A percentile compares a stretch with the other conserved stretches of the same genome.
These are phyloP conservation scores for Entomortierella lignicola DNA, from an alignment of 192 early-diverging fungal species.

Conservation along the genomic window DNA sequence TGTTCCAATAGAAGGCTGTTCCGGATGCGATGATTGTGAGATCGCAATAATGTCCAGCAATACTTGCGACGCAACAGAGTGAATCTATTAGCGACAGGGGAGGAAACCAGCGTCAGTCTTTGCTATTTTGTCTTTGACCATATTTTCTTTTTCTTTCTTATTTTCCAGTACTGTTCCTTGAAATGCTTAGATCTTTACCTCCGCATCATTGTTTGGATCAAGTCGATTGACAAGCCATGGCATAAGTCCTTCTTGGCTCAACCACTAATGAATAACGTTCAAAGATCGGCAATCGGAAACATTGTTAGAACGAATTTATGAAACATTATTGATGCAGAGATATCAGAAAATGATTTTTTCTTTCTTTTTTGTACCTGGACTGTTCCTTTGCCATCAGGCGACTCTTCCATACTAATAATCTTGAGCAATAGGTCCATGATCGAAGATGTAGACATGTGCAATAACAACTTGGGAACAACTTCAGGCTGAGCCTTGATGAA, in stretches of 20 bases:
- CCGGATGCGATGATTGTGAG: slow-evolving; percentile 74
- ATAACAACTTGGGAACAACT: slow-evolving; percentile 80
- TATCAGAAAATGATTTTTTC: no score
- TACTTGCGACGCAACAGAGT: slow-evolving; percentile 85
- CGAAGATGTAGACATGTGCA: slow-evolving; percentile 87
- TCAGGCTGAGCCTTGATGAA: slow-evolving; percentile 85
- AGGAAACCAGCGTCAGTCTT: slow-evolving; percentile 5
- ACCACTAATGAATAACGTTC: slow-evolving; percentile 71
- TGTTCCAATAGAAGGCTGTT: slow-evolving; percentile 72
- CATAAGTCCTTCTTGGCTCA: slow-evolving; percentile 83
- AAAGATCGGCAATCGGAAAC: no score
- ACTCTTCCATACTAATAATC: slow-evolving; percentile 93
- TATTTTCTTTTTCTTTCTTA: no score
- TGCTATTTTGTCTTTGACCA: not conserved
- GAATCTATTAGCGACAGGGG: slow-evolving; percentile 50
- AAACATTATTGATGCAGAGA: no score
- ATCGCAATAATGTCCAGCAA: slow-evolving; percentile 88
- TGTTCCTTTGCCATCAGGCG: slow-evolving; percentile 85
- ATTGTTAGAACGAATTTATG: no score
- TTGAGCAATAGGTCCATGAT: slow-evolving; percentile 94
- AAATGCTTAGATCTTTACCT: slow-evolving; percentile 57
- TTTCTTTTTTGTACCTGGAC: slow-evolving; percentile 69
- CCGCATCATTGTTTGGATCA: slow-evolving; percentile 82
- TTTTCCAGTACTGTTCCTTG: no score
- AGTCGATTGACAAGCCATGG: slow-evolving; percentile 81